A percentile compares a stretch with the other conserved stretches of the same genome.
These are phyloP conservation scores for Gnetum montanum DNA, from an alignment of 75 land plant species.

Conservation along the genomic window DNA sequence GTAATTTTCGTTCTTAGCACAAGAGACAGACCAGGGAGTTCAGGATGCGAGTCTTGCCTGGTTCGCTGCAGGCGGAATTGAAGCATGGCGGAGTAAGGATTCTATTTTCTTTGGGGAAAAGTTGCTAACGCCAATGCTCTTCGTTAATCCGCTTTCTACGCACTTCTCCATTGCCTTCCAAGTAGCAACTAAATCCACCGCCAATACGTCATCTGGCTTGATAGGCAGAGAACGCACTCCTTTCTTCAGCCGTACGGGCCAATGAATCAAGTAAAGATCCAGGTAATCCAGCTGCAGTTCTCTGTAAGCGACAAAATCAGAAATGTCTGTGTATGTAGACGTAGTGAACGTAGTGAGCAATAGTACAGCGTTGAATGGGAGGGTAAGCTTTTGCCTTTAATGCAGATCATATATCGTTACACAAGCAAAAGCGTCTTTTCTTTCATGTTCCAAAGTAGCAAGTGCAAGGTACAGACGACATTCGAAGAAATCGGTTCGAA, in stretches of 20 bases:
- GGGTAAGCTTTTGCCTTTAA: not conserved
- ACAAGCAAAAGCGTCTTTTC: not conserved
- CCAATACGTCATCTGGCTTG: constrained; percentile 24
- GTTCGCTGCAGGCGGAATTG: constrained; percentile 46
- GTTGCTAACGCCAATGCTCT: constrained; percentile 56
- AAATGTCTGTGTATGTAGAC: not conserved
- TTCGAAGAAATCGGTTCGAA: not conserved
- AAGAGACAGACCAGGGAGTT: too few relatives aligned
- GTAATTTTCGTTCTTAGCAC: too few relatives aligned
- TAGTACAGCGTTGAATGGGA: not conserved
- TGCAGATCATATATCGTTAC: not conserved
- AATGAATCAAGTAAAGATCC: constrained; percentile 51
- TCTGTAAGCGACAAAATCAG: constrained; percentile 13
- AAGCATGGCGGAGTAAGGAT: constrained; percentile 24
- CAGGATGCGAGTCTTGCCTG: constrained; percentile 39
- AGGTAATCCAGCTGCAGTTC: constrained; percentile 40
- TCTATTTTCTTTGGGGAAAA: constrained; percentile 31
- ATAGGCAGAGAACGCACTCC: constrained; percentile 14
- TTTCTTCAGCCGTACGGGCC: constrained; percentile 36
- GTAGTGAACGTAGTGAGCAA: not conserved
- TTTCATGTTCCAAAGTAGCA: not conserved
- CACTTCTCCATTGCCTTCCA: constrained; percentile 47
- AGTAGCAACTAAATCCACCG: constrained; percentile 28
- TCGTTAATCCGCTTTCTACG: constrained; percentile 31
- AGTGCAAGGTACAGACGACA: too few relatives aligned